Evolutionary conservation across 441 rosid genomes (phyloP), one percentile per base, ranked within the genome.

Genomic region (Erodium texanum): DNA sequence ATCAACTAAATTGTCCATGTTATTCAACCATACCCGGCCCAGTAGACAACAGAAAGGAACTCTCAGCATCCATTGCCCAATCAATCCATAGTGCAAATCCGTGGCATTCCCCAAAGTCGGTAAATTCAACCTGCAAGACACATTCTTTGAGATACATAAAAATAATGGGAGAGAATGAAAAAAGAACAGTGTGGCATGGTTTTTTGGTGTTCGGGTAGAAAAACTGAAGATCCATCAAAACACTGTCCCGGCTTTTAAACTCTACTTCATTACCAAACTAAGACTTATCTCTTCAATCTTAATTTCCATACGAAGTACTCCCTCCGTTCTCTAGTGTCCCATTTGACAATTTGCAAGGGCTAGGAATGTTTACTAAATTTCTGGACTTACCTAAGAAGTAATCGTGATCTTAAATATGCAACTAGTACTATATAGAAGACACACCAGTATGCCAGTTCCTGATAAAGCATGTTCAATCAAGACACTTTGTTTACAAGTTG

Each of bases 11-110:
- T 48, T 14, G 54, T 15, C 52, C 16, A 43, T 43, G 52, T 43
- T 43, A 43, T 43, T 12, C 5, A 66, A 45, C 41, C 5, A 45
- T 85, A 94, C 98, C 92, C 24, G 95, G 97, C 45, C 99, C 90
- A 12, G 90, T 83, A 62, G 97, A 83, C 74, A 87, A 24, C 22
- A 90, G 75, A 0, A 77, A 73, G 24, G 85, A 80, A 62, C 82
- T 79, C 67, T 81, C 81, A 19, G 83, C 71, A 79, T 92, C 96
- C 89, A 94, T 78, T 70, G 86, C 88, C 98, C 96, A 90, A 73
- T 94, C 99, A 67, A 94, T 82, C 99, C 99, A 90, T 19, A 95
- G 74, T 45, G 74, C 96, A 74, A 92, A 82, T 69, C 97, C 96
- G 70, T 95, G 98, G 81, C 97, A 95, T 23, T 77, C 75, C 66